Conservation (phyloP, 106 monocot genomes). For the Apostasia ramifera region DNA sequence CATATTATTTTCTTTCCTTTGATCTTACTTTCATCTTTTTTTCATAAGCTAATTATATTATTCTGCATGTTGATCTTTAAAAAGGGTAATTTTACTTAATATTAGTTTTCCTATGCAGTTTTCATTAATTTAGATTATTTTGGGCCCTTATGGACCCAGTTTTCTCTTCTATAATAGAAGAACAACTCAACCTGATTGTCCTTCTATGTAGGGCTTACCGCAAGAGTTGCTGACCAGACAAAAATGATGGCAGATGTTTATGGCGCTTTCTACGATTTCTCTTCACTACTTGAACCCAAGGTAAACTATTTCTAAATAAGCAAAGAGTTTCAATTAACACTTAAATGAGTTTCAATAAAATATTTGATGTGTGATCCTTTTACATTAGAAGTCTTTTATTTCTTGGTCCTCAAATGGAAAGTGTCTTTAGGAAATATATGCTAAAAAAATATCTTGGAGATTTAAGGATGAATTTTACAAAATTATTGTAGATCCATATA, state of each 20-base stretch:
- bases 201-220: constrained; percentile 53
- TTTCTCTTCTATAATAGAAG: too few relatives aligned
- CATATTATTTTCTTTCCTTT: too few relatives aligned
- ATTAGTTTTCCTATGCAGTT: background rate
- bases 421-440: background rate
- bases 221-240: constrained; percentile 55
- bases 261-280: constrained; percentile 78
- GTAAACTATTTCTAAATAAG: constrained; percentile 19
- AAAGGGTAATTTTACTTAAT: too few relatives aligned
- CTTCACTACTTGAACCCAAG: constrained; percentile 58
- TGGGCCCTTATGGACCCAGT: too few relatives aligned
- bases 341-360: background rate
- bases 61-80: too few relatives aligned
- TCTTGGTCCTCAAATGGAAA: background rate
- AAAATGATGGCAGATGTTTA: constrained; percentile 82
- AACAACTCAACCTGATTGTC: background rate
- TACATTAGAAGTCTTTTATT: background rate
- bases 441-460: background rate
- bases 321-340: background rate
- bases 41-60: too few relatives aligned
- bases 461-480: background rate
- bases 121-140: background rate
- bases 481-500: background rate
- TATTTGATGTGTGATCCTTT: background rate
- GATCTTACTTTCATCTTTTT: too few relatives aligned